Base-by-base conservation (phyloP, 768 basidiomycete species). In the Phanerodontia chrysosporium region DNA sequence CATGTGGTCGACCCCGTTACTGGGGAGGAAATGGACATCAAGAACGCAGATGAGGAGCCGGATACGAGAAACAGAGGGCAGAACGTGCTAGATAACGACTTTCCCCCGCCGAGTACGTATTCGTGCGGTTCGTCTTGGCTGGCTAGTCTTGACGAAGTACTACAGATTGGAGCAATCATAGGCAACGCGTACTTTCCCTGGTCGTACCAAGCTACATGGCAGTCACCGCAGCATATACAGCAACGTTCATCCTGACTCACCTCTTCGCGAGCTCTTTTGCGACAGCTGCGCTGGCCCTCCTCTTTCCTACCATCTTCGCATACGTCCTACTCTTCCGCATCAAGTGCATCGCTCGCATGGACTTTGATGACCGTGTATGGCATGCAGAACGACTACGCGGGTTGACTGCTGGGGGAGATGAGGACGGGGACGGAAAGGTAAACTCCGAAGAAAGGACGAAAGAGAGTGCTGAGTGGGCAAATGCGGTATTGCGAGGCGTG, bases 401-500 rank as follows among this genome's bases (percentile, higher is more conserved):
- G 4, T 56, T 70, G 45, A 57, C 59, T 6, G 71, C 69, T 0
- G 71, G 71, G 2, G 59, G 60, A 1, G 70, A 71, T 57, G 52
- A 62, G 1, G 67, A 72, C 46, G 62, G 64, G 1, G 70, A 73
- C 46, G 70, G 71, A 6, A 60, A 64, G 32, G 64, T 70, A 13
- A 57, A 42, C 1, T 58, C 53, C 21, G 65, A 70, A 25, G 72
- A 72, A 55, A 64, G 72, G 21, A 64, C 65, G 32, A 65, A 66
- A 24, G 72, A 73, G 65, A 72, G 72, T 51, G 78, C 78, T 39
- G 83, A 84, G 63, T 91, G 89, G 90, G 76, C 89, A 32, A 90
- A 90, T 69, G 73, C 81, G 3, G 69, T 90, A 52, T 71, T 87
- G 25, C 70, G 74, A 39, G 77, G 80, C 2, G 69, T 91, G 10